Evolutionary conservation across 1,284 basidiomycete species (phyloP).

Genomic region (Trichosporon coremiiforme): DNA sequence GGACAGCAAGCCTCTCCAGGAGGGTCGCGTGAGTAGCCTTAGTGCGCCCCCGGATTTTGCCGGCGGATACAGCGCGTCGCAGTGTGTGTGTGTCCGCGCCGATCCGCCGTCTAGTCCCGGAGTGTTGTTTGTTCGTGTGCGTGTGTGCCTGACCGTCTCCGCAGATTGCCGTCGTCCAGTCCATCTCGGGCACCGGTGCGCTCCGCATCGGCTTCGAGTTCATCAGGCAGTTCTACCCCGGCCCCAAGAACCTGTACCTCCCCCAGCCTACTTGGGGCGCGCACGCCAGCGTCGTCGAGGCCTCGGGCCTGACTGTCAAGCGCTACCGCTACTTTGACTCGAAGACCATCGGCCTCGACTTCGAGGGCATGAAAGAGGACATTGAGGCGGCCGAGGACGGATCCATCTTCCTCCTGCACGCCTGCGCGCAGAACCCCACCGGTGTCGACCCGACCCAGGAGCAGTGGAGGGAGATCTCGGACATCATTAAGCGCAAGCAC

Average conservation of each 20-base stretch:
- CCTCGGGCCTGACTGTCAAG: constrained; percentile 92
- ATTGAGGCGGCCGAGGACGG: constrained; percentile 63
- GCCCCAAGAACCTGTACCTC: constrained; percentile 86
- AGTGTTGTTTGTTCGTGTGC: constrained; percentile 18
- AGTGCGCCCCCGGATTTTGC: not conserved
- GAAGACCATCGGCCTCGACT: constrained; percentile 89
- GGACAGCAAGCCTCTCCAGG: constrained; percentile 72
- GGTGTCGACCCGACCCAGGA: constrained; percentile 91
- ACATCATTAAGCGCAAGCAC: constrained; percentile 70
- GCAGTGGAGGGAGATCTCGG: constrained; percentile 91
- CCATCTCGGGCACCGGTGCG: constrained; percentile 97
- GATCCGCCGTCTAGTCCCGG: not conserved
- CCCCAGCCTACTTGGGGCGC: constrained; percentile 98
- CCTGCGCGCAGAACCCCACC: constrained; percentile 79
- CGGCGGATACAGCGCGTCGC: not conserved
- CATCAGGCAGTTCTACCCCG: constrained; percentile 80
- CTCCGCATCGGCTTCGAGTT: constrained; percentile 95
- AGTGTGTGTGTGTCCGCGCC: not conserved
- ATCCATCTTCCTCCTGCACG: constrained; percentile 50
- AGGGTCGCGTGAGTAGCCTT: constrained; percentile 67
- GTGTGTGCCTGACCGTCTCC: constrained; percentile 10
- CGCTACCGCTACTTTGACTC: constrained; percentile 81
- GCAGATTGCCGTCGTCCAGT: constrained; percentile 88
- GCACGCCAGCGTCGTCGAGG: constrained; percentile 80
- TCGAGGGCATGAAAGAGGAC: constrained; percentile 86